phyloP scores from a whole-genome alignment of 23 red algal species.

The Rhodosorus marinus region DNA sequence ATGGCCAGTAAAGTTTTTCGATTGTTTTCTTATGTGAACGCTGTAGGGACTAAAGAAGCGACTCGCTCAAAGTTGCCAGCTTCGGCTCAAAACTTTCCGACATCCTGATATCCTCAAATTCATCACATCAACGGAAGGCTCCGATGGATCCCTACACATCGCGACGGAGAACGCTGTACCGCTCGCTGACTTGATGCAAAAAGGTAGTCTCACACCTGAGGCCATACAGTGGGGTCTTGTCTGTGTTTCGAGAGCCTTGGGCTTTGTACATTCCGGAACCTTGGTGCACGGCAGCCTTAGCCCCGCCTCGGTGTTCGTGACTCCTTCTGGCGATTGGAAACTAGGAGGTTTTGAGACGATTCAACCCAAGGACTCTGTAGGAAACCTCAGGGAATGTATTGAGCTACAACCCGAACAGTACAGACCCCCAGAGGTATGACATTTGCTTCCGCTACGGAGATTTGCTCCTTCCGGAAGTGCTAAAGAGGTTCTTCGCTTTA shows the following conservation, averaged over 20 bases:
- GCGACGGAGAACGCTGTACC: slow-evolving; percentile 77
- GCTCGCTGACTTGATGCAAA: slow-evolving; percentile 19
- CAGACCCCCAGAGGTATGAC: slow-evolving; percentile 40
- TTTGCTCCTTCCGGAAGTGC: no score
- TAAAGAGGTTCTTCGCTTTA: no score
- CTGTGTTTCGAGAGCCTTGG: slow-evolving; percentile 60
- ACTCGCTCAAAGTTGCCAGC: slow-evolving; percentile 30
- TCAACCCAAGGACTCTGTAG: slow-evolving; percentile 8
- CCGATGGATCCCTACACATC: slow-evolving; percentile 43
- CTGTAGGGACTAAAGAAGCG: neutral
- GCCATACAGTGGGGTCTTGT: slow-evolving; percentile 72
- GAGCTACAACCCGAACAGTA: slow-evolving; percentile 26
- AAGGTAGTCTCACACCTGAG: slow-evolving; percentile 24
- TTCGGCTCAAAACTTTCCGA: slow-evolving; percentile 50
- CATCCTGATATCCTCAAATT: slow-evolving; percentile 85
- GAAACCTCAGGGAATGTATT: neutral
- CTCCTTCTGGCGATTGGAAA: slow-evolving; percentile 80
- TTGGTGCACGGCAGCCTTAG: slow-evolving; percentile 66
- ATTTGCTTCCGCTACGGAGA: no score
- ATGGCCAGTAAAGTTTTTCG: neutral
- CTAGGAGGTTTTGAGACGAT: slow-evolving; percentile 66
- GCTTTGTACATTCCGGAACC: slow-evolving; percentile 63
- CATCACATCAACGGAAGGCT: slow-evolving; percentile 27
- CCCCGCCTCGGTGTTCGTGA: slow-evolving; percentile 71
- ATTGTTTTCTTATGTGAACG: no score